Conservation (phyloP, 495 filamentous ascomycete species). For the Xylaria telfairii region DNA sequence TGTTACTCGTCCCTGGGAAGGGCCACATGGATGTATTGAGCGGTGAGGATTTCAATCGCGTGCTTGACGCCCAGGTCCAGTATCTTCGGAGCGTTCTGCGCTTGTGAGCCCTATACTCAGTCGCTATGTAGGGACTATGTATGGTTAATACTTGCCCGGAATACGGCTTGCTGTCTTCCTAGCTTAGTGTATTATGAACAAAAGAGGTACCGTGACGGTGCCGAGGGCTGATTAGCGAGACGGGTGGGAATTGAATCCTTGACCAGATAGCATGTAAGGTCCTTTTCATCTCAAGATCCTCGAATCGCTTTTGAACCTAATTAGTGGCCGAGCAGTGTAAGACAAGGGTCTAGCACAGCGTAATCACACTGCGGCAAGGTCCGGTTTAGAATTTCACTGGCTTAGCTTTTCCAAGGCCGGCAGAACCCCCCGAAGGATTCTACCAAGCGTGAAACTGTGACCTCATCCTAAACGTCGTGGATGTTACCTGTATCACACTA, state of each 20-base stretch:
- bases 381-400: neutral
- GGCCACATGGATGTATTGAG: conserved; percentile 34
- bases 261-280: neutral
- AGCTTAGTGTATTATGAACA: neutral
- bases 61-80: neutral
- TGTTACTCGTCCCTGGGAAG: conserved; percentile 30
- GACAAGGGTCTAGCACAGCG: neutral
- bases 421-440: neutral
- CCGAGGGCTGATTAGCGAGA: neutral
- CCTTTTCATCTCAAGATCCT: neutral
- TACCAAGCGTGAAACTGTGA: neutral
- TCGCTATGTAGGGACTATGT: neutral
- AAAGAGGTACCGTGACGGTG: neutral
- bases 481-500: neutral
- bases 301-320: neutral
- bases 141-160: neutral
- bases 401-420: neutral
- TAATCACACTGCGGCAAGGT: neutral
- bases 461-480: neutral
- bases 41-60: conserved; percentile 26
- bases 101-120: neutral
- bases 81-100: neutral
- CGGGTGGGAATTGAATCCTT: neutral
- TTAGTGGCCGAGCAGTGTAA: neutral
- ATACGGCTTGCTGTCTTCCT: neutral